Conservation (phyloP, 805 yeast genomes). For the Ogataea pilisensis region DNA sequence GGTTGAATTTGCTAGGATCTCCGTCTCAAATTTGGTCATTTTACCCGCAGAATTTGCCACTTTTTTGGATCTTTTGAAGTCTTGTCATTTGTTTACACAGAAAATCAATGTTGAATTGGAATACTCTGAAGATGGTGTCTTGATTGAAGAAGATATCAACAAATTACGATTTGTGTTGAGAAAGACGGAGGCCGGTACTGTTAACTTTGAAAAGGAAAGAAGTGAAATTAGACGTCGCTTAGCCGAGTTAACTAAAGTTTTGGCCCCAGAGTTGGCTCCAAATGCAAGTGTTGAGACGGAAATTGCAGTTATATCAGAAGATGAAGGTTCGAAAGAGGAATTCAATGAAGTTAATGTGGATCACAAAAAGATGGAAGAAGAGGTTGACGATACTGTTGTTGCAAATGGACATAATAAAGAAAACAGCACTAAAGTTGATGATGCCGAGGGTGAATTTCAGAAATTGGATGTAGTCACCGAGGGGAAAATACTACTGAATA, state of each 20-base stretch:
- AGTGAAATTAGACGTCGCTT: conserved; percentile 29
- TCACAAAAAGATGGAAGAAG: too few relatives aligned
- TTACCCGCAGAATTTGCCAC: conserved; percentile 15
- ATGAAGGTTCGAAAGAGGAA: not conserved
- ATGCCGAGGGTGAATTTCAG: too few relatives aligned
- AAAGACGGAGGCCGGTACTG: conserved; percentile 43
- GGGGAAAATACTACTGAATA: too few relatives aligned
- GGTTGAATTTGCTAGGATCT: conserved; percentile 10
- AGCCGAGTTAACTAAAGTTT: conserved; percentile 11
- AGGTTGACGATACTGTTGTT: too few relatives aligned
- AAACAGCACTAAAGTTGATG: too few relatives aligned
- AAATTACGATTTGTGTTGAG: conserved; percentile 41
- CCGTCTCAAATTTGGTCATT: conserved; percentile 12
- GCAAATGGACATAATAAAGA: too few relatives aligned
- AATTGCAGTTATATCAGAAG: not conserved
- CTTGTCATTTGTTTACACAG: conserved; percentile 9
- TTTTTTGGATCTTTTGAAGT: conserved; percentile 12
- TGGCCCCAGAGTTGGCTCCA: not conserved
- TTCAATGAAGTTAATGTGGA: too few relatives aligned
- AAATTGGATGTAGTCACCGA: too few relatives aligned
- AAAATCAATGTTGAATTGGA: conserved; percentile 5
- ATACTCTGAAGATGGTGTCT: conserved; percentile 16
- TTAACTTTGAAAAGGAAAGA: conserved; percentile 17
- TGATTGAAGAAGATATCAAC: conserved; percentile 20
- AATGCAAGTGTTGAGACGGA: not conserved